Percentiles rank a stretch among this genome's conserved stretches.
These are phyloP conservation scores for Hondaea fermentalgiana DNA, from an alignment of 108 stramenopile species.

Conservation along the genomic window DNA sequence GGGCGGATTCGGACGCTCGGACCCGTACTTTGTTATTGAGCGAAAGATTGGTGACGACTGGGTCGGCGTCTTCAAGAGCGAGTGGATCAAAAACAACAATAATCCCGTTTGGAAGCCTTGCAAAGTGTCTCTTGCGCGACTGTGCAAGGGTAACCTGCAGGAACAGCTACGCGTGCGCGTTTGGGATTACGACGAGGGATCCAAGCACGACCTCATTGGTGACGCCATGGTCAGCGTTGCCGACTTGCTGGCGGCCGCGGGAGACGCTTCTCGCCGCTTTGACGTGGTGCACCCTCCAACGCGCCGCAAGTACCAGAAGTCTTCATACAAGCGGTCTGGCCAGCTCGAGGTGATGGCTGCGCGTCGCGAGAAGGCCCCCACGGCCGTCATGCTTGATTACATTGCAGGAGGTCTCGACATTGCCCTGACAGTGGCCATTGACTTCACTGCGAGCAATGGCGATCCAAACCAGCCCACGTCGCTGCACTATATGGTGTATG, in stretches of 20 bases:
- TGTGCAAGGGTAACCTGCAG: not conserved
- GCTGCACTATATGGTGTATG: not conserved
- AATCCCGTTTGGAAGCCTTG: not conserved
- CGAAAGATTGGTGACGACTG: not conserved
- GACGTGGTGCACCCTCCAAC: not conserved
- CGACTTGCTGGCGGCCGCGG: not conserved
- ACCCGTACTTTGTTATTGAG: slow-evolving; percentile 1
- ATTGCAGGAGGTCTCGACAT: slow-evolving; percentile 41
- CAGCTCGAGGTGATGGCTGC: not conserved
- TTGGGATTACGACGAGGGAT: slow-evolving; percentile 4
- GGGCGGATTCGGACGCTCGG: not conserved
- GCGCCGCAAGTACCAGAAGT: not conserved
- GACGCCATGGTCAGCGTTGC: not conserved
- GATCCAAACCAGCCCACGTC: slow-evolving; percentile 16
- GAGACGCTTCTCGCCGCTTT: not conserved
- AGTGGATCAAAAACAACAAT: not conserved
- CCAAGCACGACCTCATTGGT: not conserved
- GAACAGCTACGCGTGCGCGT: not conserved
- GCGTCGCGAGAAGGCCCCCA: not conserved
- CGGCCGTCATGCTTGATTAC: slow-evolving; percentile 26
- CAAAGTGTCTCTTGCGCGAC: not conserved
- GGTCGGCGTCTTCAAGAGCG: not conserved
- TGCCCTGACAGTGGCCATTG: slow-evolving; percentile 31
- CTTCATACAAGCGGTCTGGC: not conserved
- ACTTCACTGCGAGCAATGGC: slow-evolving; percentile 50